Evolutionary conservation across 1,284 basidiomycete species (phyloP).

Genomic region (Singerocomus inundabilis): DNA sequence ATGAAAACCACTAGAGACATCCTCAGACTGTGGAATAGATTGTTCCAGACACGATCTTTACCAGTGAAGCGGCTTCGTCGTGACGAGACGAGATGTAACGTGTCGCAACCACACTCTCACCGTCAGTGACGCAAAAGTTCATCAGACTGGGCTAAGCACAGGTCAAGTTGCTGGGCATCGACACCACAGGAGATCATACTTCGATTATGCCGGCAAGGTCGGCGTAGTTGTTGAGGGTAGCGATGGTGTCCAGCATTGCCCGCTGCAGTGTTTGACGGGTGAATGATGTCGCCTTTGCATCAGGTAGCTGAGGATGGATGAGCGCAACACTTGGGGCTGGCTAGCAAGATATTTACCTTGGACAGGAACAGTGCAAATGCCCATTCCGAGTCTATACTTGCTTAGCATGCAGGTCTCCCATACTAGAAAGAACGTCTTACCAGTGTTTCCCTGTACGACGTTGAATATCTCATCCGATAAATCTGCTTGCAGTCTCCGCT

Average conservation of each 20-base stretch:
- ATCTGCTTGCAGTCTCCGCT: constrained; percentile 72
- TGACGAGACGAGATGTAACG: constrained; percentile 91
- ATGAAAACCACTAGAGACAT: constrained; percentile 81
- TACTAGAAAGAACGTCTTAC: constrained; percentile 39
- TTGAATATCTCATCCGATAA: constrained; percentile 84
- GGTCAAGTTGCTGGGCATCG: constrained; percentile 7
- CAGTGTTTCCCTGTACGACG: constrained; percentile 88
- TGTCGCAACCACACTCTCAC: constrained; percentile 89
- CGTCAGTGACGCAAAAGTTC: constrained; percentile 97
- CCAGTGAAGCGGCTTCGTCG: constrained; percentile 91
- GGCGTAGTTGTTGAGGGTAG: constrained; percentile 74
- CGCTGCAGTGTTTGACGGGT: constrained; percentile 61
- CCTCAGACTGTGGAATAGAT: constrained; percentile 1
- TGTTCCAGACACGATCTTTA: constrained; percentile 31
- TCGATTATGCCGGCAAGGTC: constrained; percentile 72
- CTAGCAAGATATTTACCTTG: constrained; percentile 48
- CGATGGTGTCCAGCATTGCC: constrained; percentile 87
- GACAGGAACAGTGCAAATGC: constrained; percentile 89
- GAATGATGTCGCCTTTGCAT: constrained; percentile 73
- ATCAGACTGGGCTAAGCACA: constrained; percentile 74
- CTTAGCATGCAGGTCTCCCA: constrained; percentile 1
- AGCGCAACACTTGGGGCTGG: not conserved
- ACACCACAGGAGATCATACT: constrained; percentile 39
- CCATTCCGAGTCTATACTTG: constrained; percentile 83
- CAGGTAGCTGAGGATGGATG: constrained; percentile 58